Conservation (phyloP, 2,329 filamentous ascomycete species). For the Claviceps arundinis region DNA sequence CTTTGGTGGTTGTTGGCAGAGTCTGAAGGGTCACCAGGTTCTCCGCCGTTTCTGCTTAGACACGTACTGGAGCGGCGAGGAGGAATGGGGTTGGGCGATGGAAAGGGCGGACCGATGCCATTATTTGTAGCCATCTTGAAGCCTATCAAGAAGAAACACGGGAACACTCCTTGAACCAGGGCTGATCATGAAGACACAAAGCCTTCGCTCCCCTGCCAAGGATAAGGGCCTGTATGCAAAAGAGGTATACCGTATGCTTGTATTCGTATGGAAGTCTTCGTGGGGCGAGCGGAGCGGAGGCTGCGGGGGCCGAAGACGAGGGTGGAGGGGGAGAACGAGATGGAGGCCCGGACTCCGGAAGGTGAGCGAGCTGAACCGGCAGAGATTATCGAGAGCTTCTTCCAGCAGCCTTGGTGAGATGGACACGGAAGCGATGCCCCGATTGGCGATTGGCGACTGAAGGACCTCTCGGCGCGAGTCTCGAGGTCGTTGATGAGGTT, state of each 20-base stretch:
- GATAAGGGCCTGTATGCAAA: too few relatives aligned
- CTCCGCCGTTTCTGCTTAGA: conserved; percentile 9
- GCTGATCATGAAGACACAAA: not conserved
- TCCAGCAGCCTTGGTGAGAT: not conserved
- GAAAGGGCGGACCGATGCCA: not conserved
- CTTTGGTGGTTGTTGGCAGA: not conserved
- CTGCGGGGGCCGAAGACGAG: not conserved
- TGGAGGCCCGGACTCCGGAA: too few relatives aligned
- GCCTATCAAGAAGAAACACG: not conserved
- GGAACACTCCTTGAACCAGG: not conserved
- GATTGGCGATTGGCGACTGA: not conserved
- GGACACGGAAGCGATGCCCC: not conserved
- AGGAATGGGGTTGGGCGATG: conserved; percentile 35
- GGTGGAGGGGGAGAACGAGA: not conserved
- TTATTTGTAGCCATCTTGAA: conserved; percentile 10
- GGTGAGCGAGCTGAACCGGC: not conserved
- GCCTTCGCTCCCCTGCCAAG: not conserved
- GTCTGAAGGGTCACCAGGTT: not conserved
- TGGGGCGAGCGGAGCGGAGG: not conserved
- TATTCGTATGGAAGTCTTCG: not conserved
- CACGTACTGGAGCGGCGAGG: conserved; percentile 51
- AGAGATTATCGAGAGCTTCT: not conserved
- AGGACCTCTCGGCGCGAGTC: too few relatives aligned
- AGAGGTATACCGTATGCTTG: too few relatives aligned
- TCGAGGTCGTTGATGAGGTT: not conserved